Evolutionary conservation across 2,329 filamentous ascomycete species (phyloP).

Genomic region (Leptographium flavum): DNA sequence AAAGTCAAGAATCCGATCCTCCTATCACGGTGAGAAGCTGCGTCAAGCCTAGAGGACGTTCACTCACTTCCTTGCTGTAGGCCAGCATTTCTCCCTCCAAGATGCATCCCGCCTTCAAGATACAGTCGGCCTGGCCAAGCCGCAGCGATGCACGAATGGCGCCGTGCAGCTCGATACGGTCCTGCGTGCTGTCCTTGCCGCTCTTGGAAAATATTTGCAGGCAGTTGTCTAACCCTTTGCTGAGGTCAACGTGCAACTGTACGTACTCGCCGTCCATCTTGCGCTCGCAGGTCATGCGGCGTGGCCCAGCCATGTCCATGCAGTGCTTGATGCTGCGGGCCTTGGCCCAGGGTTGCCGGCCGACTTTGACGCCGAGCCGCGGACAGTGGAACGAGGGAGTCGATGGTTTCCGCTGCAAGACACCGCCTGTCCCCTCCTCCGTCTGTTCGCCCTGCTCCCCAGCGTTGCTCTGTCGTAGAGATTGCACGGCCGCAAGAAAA

Average conservation of each 20-base stretch:
- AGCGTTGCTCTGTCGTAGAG: background rate
- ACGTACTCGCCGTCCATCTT: constrained; percentile 88
- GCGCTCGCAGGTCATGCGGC: constrained; percentile 57
- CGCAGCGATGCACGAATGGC: constrained; percentile 50
- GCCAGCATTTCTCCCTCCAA: constrained; percentile 74
- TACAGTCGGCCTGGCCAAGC: constrained; percentile 43
- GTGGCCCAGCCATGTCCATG: constrained; percentile 41
- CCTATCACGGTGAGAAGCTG: constrained; percentile 16
- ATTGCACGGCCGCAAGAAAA: constrained; percentile 38
- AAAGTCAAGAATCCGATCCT: constrained; percentile 56
- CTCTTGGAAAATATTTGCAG: constrained; percentile 87
- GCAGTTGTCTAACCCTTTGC: constrained; percentile 28
- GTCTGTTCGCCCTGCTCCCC: no score
- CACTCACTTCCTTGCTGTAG: constrained; percentile 46
- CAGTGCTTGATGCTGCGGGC: constrained; percentile 63
- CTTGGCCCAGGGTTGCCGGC: constrained; percentile 49
- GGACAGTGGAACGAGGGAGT: constrained; percentile 22
- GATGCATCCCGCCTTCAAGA: constrained; percentile 53
- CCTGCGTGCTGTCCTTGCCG: constrained; percentile 72
- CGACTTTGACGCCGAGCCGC: constrained; percentile 46
- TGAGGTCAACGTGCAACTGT: constrained; percentile 67
- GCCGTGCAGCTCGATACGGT: constrained; percentile 45
- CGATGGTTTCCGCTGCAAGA: no score
- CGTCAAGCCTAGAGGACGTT: no score
- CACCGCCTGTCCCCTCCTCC: no score